Evolutionary conservation across 306 rosid species (phyloP).

Genomic region (Arachis stenosperma): DNA sequence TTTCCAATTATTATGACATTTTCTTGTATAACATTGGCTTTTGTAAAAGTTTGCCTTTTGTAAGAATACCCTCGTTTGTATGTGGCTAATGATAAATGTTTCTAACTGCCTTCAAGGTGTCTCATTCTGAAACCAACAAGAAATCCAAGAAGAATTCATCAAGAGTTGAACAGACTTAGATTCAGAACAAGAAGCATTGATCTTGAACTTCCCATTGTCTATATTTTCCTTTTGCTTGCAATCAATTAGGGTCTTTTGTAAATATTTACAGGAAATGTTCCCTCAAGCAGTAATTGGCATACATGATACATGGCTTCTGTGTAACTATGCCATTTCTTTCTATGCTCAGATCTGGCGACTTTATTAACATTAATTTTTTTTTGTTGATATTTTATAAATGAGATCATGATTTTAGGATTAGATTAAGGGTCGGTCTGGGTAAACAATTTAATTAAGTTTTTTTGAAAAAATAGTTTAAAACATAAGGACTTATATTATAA

Average conservation of each 20-base stretch:
- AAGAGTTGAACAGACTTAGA: slow-evolving; percentile 37
- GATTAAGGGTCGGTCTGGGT: too few relatives aligned
- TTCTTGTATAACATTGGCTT: slow-evolving; percentile 17
- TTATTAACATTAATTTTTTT: too few relatives aligned
- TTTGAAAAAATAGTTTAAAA: too few relatives aligned
- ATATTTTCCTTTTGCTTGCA: slow-evolving; percentile 6
- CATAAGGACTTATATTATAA: too few relatives aligned
- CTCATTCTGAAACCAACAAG: slow-evolving; percentile 56
- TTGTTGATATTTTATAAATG: too few relatives aligned
- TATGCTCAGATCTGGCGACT: background rate
- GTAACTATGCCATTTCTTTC: background rate
- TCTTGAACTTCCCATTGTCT: slow-evolving; percentile 15
- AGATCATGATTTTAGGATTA: too few relatives aligned
- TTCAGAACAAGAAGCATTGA: slow-evolving; percentile 33
- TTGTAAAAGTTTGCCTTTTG: slow-evolving; percentile 10
- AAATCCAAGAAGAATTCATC: slow-evolving; percentile 45
- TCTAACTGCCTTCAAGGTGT: slow-evolving; percentile 53
- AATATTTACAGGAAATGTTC: slow-evolving; percentile 11
- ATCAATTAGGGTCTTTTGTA: slow-evolving; percentile 25
- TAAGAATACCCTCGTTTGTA: background rate
- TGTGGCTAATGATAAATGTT: background rate
- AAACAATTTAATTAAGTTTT: too few relatives aligned
- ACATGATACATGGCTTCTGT: background rate
- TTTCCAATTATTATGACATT: slow-evolving; percentile 1
- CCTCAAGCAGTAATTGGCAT: background rate